Conservation (phyloP, 352 stramenopile species). For the Pythium sp. region DNA sequence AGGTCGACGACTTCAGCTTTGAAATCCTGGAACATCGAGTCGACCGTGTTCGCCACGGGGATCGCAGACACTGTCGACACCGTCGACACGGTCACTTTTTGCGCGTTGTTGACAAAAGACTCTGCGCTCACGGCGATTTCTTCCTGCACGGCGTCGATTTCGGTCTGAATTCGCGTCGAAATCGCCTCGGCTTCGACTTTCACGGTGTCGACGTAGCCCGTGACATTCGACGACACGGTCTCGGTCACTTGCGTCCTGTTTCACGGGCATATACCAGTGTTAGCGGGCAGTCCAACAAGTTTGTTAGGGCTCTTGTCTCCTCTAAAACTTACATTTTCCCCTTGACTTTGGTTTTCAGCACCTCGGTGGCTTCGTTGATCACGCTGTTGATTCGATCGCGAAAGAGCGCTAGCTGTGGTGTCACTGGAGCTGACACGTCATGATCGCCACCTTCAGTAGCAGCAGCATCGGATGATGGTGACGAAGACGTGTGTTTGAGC, state of each 20-base stretch:
- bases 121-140: conserved; percentile 24
- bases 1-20: conserved; percentile 16
- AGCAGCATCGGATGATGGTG: not conserved
- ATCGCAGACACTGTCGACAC: not conserved
- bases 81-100: conserved; percentile 4
- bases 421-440: conserved; percentile 1
- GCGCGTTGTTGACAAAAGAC: conserved; percentile 13
- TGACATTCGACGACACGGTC: conserved; percentile 49
- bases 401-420: conserved; percentile 33
- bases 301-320: not conserved
- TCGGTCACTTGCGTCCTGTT: conserved; percentile 54
- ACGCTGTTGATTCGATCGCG: conserved; percentile 48
- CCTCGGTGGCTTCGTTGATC: conserved; percentile 41
- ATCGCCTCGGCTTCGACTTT: conserved; percentile 55
- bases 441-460: not conserved
- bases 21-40: conserved; percentile 20
- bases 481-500: conserved; percentile 24
- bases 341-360: conserved; percentile 43
- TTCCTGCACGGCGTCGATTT: conserved; percentile 39
- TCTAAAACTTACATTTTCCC: conserved; percentile 49
- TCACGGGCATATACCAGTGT: not conserved
- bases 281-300: not conserved
- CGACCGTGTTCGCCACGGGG: conserved; percentile 6
- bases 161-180: conserved; percentile 40
- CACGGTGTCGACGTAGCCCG: conserved; percentile 52